A percentile compares a stretch with the other conserved stretches of the same genome.
Conservation (phyloP, 331 rosid species). For the Arachis monticola region DNA sequence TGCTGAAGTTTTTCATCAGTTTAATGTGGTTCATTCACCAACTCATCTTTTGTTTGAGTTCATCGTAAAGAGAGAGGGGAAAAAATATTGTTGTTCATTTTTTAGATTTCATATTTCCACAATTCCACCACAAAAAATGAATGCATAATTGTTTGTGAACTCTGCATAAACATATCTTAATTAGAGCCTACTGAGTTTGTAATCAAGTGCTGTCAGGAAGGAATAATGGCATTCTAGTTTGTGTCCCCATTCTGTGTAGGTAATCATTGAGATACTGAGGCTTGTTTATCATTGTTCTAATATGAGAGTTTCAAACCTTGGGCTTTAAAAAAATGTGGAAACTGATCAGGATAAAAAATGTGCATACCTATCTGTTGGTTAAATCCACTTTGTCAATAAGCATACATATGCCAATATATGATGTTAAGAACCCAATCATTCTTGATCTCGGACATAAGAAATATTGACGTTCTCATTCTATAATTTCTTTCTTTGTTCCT, state of each 20-base stretch:
- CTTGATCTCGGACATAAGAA: constrained; percentile 1
- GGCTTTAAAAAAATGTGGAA: constrained; percentile 9
- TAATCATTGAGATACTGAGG: not conserved
- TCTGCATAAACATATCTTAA: not conserved
- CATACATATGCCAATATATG: not conserved
- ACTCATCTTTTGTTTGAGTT: constrained; percentile 15
- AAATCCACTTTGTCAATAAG: not conserved
- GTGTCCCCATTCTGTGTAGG: constrained; percentile 9
- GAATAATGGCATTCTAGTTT: not conserved
- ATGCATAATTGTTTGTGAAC: constrained; percentile 14
- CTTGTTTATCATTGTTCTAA: constrained; percentile 32
- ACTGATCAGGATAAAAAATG: not conserved
- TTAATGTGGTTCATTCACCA: constrained; percentile 52
- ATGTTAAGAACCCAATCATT: not conserved
- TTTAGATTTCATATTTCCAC: constrained; percentile 23
- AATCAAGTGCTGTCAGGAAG: constrained; percentile 8
- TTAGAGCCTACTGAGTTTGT: constrained; percentile 26
- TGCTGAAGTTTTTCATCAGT: constrained; percentile 43
- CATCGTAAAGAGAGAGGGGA: not conserved
- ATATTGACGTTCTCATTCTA: constrained; percentile 14
- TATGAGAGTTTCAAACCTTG: constrained; percentile 28
- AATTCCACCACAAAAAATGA: constrained; percentile 2
- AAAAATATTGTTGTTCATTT: not conserved
- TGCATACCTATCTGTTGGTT: not conserved
- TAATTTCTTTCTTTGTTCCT: constrained; percentile 22